Conservation (phyloP, 768 basidiomycete species). For the Suillus cothurnatus region DNA sequence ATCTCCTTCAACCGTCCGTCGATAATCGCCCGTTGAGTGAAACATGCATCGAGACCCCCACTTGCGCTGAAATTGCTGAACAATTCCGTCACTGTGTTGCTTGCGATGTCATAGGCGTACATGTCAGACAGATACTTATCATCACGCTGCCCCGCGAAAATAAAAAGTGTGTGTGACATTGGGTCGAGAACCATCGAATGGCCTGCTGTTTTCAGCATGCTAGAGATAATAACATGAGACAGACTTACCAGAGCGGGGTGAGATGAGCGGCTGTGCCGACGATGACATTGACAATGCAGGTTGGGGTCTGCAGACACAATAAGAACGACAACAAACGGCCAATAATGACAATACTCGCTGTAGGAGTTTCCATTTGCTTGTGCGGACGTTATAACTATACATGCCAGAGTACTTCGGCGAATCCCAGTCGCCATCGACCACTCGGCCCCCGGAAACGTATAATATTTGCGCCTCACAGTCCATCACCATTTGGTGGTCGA, state of each 20-base stretch:
- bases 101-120: conserved; percentile 69
- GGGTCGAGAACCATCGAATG: conserved; percentile 85
- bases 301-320: conserved; percentile 20
- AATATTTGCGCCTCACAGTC: conserved; percentile 70
- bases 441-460: conserved; percentile 76
- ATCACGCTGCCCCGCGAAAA: conserved; percentile 75
- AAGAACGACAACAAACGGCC: not conserved
- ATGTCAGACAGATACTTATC: conserved; percentile 73
- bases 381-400: conserved; percentile 69
- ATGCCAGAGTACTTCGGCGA: conserved; percentile 66
- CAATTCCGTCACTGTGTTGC: conserved; percentile 58
- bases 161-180: conserved; percentile 56
- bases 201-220: conserved; percentile 38
- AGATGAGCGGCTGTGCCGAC: conserved; percentile 45
- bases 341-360: conserved; percentile 51
- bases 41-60: conserved; percentile 72
- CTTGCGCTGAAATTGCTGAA: conserved; percentile 60
- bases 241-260: conserved; percentile 60
- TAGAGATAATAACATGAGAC: not conserved
- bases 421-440: conserved; percentile 67
- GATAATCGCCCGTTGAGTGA: conserved; percentile 74
- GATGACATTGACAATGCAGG: conserved; percentile 14
- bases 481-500: conserved; percentile 82
- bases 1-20: conserved; percentile 65
- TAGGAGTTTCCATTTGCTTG: conserved; percentile 66